Evolutionary conservation across 805 yeast genomes (phyloP), one percentile per base, ranked within the genome.

Genomic region (Komagataella populi): DNA sequence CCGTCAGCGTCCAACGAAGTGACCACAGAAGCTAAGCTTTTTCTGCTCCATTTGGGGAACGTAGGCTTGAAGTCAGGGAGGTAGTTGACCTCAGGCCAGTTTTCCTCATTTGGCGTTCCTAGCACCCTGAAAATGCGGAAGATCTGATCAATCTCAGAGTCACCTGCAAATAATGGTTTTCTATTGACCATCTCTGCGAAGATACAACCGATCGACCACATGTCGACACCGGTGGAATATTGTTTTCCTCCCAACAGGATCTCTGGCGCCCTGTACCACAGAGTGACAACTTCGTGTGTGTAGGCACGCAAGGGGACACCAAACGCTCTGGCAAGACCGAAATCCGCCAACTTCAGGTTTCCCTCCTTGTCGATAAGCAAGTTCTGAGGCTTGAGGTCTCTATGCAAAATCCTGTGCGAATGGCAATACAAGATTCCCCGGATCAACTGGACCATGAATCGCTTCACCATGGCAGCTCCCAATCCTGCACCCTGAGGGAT

Each of bases 121-220:
- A 93, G 75, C 51, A 87, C 74, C 56, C 96, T 78, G 70, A 93
- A 93, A 53, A 93, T 93, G 66, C 93, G 78, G 72, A 90, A 90
- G 57, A 93, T 86, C 70, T 93, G 96, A 65, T 93, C 99, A 62
- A 93, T 95, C 65, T 93, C 99, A 8, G 96, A 88, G 65, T 93
- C 96, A 5, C 99, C 99, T 0, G 98, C 96, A 70, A 93, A 91
- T 50, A 93, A 67, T 6, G 99, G 97, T 65, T 87, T 87, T 52
- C 99, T 81, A 60, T 89, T 87, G 53, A 90, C 88, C 98, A 93
- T 90, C 65, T 93, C 99, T 6, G 97, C 99, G 66, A 93, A 86
- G 48, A 93, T 93, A 64, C 97, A 90, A 14, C 99, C 99, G 55
- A 91, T 86, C 8, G 96, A 87, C 99, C 99, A 93, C 85, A 93